These are phyloP conservation scores for Penicilliopsis zonata DNA, from an alignment of 495 filamentous ascomycete genomes.

Conservation along the genomic window DNA sequence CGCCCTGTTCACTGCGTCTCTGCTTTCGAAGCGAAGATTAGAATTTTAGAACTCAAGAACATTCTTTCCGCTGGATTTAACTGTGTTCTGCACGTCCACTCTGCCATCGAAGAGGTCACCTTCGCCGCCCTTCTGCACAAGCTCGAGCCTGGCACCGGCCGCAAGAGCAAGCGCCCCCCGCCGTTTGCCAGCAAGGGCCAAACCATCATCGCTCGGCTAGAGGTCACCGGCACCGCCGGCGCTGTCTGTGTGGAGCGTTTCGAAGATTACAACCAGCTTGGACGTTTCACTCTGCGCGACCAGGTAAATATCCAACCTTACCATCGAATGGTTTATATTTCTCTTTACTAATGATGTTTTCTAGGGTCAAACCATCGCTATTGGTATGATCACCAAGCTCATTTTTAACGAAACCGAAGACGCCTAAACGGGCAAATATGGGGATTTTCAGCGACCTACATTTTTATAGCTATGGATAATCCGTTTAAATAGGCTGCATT, in stretches of 20 bases:
- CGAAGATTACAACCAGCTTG: constrained; percentile 87
- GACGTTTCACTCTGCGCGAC: constrained; percentile 88
- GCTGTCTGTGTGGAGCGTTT: constrained; percentile 87
- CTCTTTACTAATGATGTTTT: too few relatives aligned
- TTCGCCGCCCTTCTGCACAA: constrained; percentile 82
- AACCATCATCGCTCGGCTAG: constrained; percentile 84
- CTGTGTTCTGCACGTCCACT: constrained; percentile 81
- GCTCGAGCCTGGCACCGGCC: constrained; percentile 87
- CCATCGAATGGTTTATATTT: too few relatives aligned
- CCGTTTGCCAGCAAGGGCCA: constrained; percentile 86
- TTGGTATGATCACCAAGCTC: constrained; percentile 91
- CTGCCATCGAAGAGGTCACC: constrained; percentile 91
- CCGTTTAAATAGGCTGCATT: too few relatives aligned
- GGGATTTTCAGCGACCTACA: too few relatives aligned
- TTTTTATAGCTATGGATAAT: too few relatives aligned
- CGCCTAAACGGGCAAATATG: too few relatives aligned
- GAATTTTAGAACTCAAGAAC: constrained; percentile 86
- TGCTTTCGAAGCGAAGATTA: constrained; percentile 91
- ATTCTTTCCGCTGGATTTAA: constrained; percentile 88
- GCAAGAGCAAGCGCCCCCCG: constrained; percentile 86
- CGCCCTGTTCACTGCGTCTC: constrained; percentile 82
- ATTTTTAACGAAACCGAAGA: too few relatives aligned
- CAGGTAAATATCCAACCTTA: constrained; percentile 42
- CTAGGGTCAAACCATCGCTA: constrained; percentile 93
- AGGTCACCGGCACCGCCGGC: constrained; percentile 73